Evolutionary conservation across 1,284 basidiomycete species (phyloP), one percentile per base, ranked within the genome.

Genomic region (Ceratobasidium sp.): DNA sequence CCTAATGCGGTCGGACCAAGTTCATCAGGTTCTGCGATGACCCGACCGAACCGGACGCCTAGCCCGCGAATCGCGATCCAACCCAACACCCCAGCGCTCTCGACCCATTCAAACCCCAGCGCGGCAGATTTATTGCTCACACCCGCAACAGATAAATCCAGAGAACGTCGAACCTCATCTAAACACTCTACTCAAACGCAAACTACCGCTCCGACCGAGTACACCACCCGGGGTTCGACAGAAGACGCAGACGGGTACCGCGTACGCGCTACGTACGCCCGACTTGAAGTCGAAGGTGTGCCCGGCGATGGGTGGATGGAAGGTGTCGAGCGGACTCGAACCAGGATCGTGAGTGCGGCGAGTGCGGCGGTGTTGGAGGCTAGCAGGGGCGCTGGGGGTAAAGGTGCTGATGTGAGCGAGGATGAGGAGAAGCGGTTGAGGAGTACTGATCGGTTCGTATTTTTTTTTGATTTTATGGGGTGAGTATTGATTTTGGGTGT

Each of bases 201-300:
- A 2, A 56, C 56, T 5, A 73, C 70, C 4, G 17, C 50, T 2
- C 48, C 33, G 28, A 65, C 71, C 0, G 71, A 64, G 15, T 75
- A 75, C 28, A 65, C 71, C 17, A 75, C 52, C 9, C 52, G 71
- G 5, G 84, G 85, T 44, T 84, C 85, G 15, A 85, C 84, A 48
- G 96, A 97, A 84, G 95, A 97, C 81, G 84, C 91, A 70, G 96
- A 97, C 84, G 90, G 93, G 17, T 96, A 94, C 83, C 92, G 95
- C 84, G 93, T 97, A 12, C 90, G 96, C 50, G 93, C 91, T 75
- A 96, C 95, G 0, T 97, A 98, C 83, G 96, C 96, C 0, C 89
- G 94, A 79, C 88, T 98, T 20, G 95, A 97, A 62, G 85, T 89
- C 10, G 95, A 97, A 81, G 96, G 96, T 50, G 88, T 96, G 17